Conservation (phyloP, 2,329 filamentous ascomycete genomes). For the Talaromyces atroroseus region DNA sequence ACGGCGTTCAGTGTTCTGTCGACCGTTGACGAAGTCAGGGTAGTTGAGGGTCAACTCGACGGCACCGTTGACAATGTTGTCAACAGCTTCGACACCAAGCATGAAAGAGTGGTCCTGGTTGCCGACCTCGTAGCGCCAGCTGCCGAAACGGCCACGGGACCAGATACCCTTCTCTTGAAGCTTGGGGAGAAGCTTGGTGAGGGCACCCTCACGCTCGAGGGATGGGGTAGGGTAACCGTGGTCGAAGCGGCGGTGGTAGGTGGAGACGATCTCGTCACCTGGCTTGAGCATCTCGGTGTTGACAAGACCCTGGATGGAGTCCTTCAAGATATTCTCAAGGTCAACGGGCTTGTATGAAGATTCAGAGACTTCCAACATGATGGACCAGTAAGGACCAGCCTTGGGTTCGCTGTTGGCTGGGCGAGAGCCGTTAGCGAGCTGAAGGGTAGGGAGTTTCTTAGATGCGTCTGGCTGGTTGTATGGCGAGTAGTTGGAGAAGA, state of each 20-base stretch:
- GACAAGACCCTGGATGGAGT: slow-evolving; percentile 92
- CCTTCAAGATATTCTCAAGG: slow-evolving; percentile 73
- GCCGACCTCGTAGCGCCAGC: slow-evolving; percentile 95
- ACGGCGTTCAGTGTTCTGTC: slow-evolving; percentile 58
- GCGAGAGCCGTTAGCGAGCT: slow-evolving; percentile 80
- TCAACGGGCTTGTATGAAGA: slow-evolving; percentile 93
- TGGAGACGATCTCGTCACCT: slow-evolving; percentile 90
- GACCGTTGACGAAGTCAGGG: slow-evolving; percentile 86
- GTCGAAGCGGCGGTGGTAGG: slow-evolving; percentile 96
- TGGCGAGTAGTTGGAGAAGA: slow-evolving; percentile 99
- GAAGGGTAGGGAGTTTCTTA: slow-evolving; percentile 78
- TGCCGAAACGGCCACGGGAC: slow-evolving; percentile 94
- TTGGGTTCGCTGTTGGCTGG: slow-evolving; percentile 65
- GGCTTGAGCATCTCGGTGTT: slow-evolving; percentile 96
- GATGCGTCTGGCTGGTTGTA: slow-evolving; percentile 87
- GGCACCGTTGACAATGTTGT: slow-evolving; percentile 82
- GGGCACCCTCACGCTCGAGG: slow-evolving; percentile 89
- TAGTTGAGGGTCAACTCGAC: slow-evolving; percentile 94
- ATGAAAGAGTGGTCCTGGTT: slow-evolving; percentile 99
- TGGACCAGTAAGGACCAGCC: slow-evolving; percentile 97
- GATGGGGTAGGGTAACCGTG: slow-evolving; percentile 96
- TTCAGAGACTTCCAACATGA: slow-evolving; percentile 98
- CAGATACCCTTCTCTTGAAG: slow-evolving; percentile 87
- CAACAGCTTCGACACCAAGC: slow-evolving; percentile 88
- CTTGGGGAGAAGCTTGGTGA: slow-evolving; percentile 87